phyloP scores from a whole-genome alignment of 2,329 filamentous ascomycete species.

The Orbilia ellipsospora region DNA sequence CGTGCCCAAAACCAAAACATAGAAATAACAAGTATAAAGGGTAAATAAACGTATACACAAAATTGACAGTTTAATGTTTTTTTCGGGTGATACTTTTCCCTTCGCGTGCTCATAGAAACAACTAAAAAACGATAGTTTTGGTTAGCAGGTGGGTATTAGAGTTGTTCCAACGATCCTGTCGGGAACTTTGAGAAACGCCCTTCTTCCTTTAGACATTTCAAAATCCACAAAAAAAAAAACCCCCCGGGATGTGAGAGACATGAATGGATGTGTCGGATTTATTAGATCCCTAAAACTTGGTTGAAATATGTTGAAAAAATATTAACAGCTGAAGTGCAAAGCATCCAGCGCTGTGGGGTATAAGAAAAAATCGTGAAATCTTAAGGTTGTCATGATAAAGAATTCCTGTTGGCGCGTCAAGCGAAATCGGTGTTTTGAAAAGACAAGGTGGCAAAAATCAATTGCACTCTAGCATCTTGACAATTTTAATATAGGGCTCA shows the following conservation, averaged over 20 bases:
- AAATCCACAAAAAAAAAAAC: constrained; percentile 7
- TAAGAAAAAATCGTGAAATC: constrained; percentile 27
- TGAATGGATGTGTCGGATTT: not conserved
- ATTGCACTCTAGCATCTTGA: constrained; percentile 39
- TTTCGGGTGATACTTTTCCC: constrained; percentile 37
- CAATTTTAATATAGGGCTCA: constrained; percentile 10
- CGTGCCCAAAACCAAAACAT: constrained; percentile 16
- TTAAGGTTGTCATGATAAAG: constrained; percentile 7
- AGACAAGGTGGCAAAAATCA: constrained; percentile 18
- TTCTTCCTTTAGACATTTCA: constrained; percentile 6
- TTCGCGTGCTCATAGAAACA: constrained; percentile 13
- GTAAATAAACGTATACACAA: not conserved
- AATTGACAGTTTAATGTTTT: constrained; percentile 1
- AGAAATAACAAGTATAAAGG: constrained; percentile 8
- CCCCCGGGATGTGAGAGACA: constrained; percentile 3
- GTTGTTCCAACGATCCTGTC: constrained; percentile 5
- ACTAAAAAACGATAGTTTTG: constrained; percentile 11
- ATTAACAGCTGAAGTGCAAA: constrained; percentile 47
- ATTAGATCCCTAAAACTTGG: not conserved
- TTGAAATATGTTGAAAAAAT: constrained; percentile 31
- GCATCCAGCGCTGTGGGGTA: constrained; percentile 48
- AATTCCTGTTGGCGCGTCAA: constrained; percentile 13
- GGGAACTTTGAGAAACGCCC: constrained; percentile 35
- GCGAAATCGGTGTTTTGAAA: constrained; percentile 1
- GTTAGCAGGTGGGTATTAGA: constrained; percentile 15